These are phyloP conservation scores for Achaetomiella virescens DNA, from an alignment of 495 filamentous ascomycete species.

Conservation along the genomic window DNA sequence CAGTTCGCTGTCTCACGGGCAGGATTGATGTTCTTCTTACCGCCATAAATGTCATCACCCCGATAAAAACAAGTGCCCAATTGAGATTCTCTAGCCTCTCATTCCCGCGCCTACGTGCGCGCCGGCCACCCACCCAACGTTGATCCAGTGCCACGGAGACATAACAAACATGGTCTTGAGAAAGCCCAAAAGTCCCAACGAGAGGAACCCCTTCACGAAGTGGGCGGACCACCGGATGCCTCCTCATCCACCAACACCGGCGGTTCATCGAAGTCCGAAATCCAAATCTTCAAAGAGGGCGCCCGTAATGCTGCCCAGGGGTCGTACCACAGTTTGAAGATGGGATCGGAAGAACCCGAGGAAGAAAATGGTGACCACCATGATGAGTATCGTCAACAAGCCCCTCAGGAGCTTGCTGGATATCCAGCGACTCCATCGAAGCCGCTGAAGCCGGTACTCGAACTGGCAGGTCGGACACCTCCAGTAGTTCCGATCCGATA, in stretches of 20 bases:
- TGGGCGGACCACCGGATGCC: slow-evolving; percentile 65
- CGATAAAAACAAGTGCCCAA: slow-evolving; percentile 71
- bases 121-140: slow-evolving; percentile 49
- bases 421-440: slow-evolving; percentile 69
- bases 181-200: slow-evolving; percentile 78
- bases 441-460: slow-evolving; percentile 70
- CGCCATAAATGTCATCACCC: slow-evolving; percentile 72
- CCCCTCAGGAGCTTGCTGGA: slow-evolving; percentile 60
- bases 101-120: slow-evolving; percentile 53
- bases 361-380: slow-evolving; percentile 64
- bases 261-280: slow-evolving; percentile 12
- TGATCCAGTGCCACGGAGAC: slow-evolving; percentile 71
- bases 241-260: slow-evolving; percentile 38
- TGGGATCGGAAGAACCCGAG: slow-evolving; percentile 90
- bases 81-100: slow-evolving; percentile 68
- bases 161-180: slow-evolving; percentile 70
- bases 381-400: slow-evolving; percentile 59
- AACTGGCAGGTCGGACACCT: slow-evolving; percentile 86
- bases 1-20: slow-evolving; percentile 9
- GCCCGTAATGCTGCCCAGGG: slow-evolving; percentile 49
- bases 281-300: slow-evolving; percentile 36
- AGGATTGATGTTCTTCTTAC: slow-evolving; percentile 46
- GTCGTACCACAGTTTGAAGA: slow-evolving; percentile 82
- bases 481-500: slow-evolving; percentile 67
- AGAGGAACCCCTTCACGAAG: slow-evolving; percentile 80